Base-by-base conservation (phyloP, 192 early-diverging fungal genomes). In the Umbelopsis sp. region DNA sequence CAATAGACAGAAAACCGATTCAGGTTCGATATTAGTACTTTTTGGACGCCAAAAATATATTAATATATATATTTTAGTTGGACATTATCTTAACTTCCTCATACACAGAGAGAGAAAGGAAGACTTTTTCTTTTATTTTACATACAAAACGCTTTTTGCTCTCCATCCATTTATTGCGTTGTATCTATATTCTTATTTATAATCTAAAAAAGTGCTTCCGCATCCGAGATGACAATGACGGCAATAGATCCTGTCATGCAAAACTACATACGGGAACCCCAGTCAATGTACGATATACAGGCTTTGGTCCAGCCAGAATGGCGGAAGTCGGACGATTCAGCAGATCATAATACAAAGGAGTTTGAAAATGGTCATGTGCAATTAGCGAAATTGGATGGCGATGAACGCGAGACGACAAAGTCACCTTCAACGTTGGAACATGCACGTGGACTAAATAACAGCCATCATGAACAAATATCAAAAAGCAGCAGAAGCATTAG, bases 301-400 rank as follows among this genome's bases (percentile, higher is more conserved):
- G 29, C 26, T 20, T 4, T 62, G 31, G 56, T 62, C 56, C 47
- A 49, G 47, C n/a, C 25, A 34, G 56, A 62, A 31, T 62, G 56
- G 56, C 56, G 56, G 56, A 62, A 62, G 56, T 62, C 56, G 56
- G 56, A 62, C 56, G 7, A 32, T 34, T 62, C 56, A 62, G 56
- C 56, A 62, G 56, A 62, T 62, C 56, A 62, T 62, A 62, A 62
- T 62, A 62, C 56, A 62, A 62, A 34, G 56, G 56, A 62, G 56
- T 62, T 62, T 62, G 56, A 62, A 62, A 62, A 62, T n/a, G 56
- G 31, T 62, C 56, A 62, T 62, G 56, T 62, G 56, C 56, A 34
- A 32, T 34, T 34, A 32, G 56, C 56, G 56, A 62, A 62, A 62
- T 62, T 62, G 56, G 56, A 62, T 31, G 56, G 56, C 56, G 52